Base-by-base conservation (phyloP, 2,329 filamentous ascomycete genomes). In the Xylaria sp. region DNA sequence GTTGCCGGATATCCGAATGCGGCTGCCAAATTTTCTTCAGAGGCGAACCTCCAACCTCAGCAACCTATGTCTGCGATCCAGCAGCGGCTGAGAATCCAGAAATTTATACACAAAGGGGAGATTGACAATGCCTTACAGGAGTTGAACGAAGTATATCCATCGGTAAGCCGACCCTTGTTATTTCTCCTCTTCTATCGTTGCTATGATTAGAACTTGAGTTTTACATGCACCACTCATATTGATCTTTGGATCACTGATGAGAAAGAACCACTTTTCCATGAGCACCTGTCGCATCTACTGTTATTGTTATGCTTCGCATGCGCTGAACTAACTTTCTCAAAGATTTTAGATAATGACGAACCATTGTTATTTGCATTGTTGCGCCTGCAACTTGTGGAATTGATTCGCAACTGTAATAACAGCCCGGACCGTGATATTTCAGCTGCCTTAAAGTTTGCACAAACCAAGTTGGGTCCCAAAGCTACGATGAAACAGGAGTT, bases 211-310 rank as follows among this genome's bases (percentile, higher is more conserved):
- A 91, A 83, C 74, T 76, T 74, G 81, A 85, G 84, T 90, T 93
- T 96, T 84, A 76, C 94, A 99, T 99, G 95, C 95, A 99, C 95
- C 95, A 99, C 95, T 93, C 95, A 92, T 95, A 98, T 87, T 53
- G 83, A 83, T 85, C 87, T 88, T 86, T 83, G 83, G 87, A 87
- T 88, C 86, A 79, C 87, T 95, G 95, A 96, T 96, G 94, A 98
- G 85, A 87, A 88, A 89, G 83, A 86, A 86, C 85, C 85, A 87
- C 84, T 80, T 80, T 79, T 78, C 66, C 89, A 93, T 95, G 92
- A 96, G 83, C 84, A 64, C 73, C 29, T 43, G 53, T 35, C 5
- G 61, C 41, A 46, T 4, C 6, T 38, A 8, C 23, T 27, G 6
- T 33, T 8, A 23, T 29, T 5, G 2, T 53, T 23, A 35, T n/a